Base-by-base conservation (phyloP, 805 yeast genomes). In the Scheffersomyces stipitis region DNA sequence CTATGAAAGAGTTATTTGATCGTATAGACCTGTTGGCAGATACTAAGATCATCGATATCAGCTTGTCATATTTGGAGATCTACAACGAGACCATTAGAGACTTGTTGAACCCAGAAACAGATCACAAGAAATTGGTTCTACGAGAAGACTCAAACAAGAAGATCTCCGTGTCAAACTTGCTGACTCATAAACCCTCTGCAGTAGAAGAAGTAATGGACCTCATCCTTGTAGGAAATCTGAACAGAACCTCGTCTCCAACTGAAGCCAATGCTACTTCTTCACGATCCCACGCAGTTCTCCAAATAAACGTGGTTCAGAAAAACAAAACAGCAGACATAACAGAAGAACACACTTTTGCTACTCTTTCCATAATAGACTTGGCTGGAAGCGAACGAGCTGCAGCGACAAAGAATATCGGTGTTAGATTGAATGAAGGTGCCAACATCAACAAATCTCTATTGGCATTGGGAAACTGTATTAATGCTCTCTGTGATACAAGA, bases 331-430 rank as follows among this genome's bases (percentile, higher is more conserved):
- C 83, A 0, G 87, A 80, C 38, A 46, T 86, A 14, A 69, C 68
- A 12, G 87, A 84, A 51, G 73, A 80, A 22, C 90, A 83, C 46
- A 78, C 82, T 0, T 81, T 76, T 62, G 89, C 95, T 0, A 86
- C 95, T 0, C 64, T 90, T 20, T 83, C 93, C 1, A 83, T 91
- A 18, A 90, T 91, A 32, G 98, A 91, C 59, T 64, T 91, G 30
- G 98, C 98, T 0, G 98, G 98, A 4, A 85, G 95, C 60, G 98
- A 91, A 63, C 69, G 98, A 28, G 98, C 98, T 0, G 81, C 93
- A 0, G 84, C 93, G 0, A 89, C 98, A 0, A 79, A 77, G 46
- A 91, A 91, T 58, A 62, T 88, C 31, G 98, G 98, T 0, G 76
- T 73, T 20, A 65, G 96, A 33, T 69, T 91, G 10, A 76, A 78